These are phyloP conservation scores for Tulasnella sp. DNA, from an alignment of 768 basidiomycete species.

Conservation along the genomic window DNA sequence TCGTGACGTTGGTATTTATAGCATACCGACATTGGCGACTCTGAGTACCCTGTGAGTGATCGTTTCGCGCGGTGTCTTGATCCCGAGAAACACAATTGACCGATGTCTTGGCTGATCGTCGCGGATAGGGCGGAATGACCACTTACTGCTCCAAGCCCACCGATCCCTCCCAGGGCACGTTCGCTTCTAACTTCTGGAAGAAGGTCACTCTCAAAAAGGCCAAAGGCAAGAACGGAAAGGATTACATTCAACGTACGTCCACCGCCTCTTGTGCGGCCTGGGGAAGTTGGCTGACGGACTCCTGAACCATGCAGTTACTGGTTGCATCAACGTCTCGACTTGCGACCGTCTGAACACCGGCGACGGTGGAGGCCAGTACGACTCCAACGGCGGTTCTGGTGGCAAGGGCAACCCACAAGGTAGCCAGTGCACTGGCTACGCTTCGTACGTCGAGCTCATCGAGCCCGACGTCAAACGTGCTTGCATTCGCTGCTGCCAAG, in stretches of 20 bases:
- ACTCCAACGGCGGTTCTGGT: slow-evolving; percentile 21
- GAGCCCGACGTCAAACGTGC: slow-evolving; percentile 24
- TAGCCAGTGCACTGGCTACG: slow-evolving; percentile 23
- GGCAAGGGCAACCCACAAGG: slow-evolving; percentile 19
- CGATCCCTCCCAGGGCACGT: background rate
- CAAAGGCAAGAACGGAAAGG: slow-evolving; percentile 20
- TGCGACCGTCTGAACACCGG: slow-evolving; percentile 24
- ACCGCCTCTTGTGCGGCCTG: background rate
- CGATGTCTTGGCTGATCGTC: background rate
- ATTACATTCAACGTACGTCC: slow-evolving; percentile 21
- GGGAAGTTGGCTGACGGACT: background rate
- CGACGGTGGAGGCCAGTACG: slow-evolving; percentile 29
- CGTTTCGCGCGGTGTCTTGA: background rate
- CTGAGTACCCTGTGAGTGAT: slow-evolving; percentile 23
- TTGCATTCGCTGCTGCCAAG: slow-evolving; percentile 30
- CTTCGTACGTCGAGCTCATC: slow-evolving; percentile 28
- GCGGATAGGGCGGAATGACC: slow-evolving; percentile 11
- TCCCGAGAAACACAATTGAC: background rate
- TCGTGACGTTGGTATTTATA: background rate
- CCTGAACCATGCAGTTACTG: slow-evolving; percentile 5
- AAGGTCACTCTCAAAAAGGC: slow-evolving; percentile 11
- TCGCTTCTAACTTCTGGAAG: slow-evolving; percentile 28
- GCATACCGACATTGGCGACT: slow-evolving; percentile 29
- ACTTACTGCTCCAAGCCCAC: slow-evolving; percentile 23
- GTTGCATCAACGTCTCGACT: slow-evolving; percentile 24